Conservation (phyloP, 306 rosid genomes). For the Quercus bicolor region DNA sequence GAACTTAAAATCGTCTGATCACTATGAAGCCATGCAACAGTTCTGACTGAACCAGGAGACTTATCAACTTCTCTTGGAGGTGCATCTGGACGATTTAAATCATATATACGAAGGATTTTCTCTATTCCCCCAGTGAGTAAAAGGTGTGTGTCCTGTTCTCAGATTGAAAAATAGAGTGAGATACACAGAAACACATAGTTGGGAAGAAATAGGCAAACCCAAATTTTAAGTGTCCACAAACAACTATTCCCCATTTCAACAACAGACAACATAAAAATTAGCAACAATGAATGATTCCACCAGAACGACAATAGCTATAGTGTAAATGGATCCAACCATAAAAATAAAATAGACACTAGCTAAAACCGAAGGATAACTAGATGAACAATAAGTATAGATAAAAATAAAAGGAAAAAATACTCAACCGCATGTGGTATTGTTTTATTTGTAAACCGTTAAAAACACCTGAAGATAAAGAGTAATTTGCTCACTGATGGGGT, state of each 20-base stretch:
- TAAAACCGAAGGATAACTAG: no score
- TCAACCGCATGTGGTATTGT: no score
- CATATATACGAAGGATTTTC: slow-evolving; percentile 87
- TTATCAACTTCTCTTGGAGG: slow-evolving; percentile 93
- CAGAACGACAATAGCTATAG: background rate
- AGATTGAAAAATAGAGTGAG: slow-evolving; percentile 17
- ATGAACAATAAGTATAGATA: no score
- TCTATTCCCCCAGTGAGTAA: slow-evolving; percentile 92
- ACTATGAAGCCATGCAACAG: slow-evolving; percentile 93
- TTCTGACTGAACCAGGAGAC: slow-evolving; percentile 94
- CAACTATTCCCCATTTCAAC: slow-evolving; percentile 6
- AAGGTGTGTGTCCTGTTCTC: slow-evolving; percentile 76
- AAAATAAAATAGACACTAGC: no score
- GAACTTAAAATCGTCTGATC: slow-evolving; percentile 98
- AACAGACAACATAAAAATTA: background rate
- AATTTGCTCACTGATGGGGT: no score
- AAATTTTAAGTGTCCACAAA: background rate
- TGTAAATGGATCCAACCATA: background rate
- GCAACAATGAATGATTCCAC: background rate
- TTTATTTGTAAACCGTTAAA: no score
- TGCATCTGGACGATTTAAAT: slow-evolving; percentile 90
- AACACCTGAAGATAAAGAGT: no score
- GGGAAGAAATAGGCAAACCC: background rate
- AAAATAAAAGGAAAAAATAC: no score
- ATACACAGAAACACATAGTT: background rate